Percentiles rank a stretch among this genome's conserved stretches.
Evolutionary conservation across 164 flowering plant genomes (phyloP).

Genomic region (Akebia trifoliata): DNA sequence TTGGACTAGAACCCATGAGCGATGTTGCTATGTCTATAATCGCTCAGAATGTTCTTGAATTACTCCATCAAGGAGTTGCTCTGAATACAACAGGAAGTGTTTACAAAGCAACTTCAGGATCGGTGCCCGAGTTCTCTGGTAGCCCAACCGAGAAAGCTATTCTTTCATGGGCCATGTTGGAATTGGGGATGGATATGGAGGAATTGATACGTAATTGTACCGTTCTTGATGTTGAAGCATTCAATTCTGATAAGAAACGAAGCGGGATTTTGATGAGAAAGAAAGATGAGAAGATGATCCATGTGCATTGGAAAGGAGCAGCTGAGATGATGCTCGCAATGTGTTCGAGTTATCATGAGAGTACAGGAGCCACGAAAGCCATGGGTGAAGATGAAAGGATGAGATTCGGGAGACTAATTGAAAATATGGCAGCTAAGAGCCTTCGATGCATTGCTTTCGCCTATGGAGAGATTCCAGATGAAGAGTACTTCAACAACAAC

Average conservation of each 20-base stretch:
- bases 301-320: slow-evolving; percentile 69
- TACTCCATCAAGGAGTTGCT: slow-evolving; percentile 45
- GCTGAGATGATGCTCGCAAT: slow-evolving; percentile 55
- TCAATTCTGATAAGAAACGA: slow-evolving; percentile 56
- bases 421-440: slow-evolving; percentile 57
- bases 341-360: slow-evolving; percentile 45
- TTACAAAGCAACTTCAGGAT: slow-evolving; percentile 15
- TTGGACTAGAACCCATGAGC: slow-evolving; percentile 38
- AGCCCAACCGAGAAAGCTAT: slow-evolving; percentile 64
- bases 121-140: slow-evolving; percentile 38
- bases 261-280: slow-evolving; percentile 40
- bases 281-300: slow-evolving; percentile 16
- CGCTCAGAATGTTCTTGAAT: slow-evolving; percentile 24
- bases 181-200: slow-evolving; percentile 37
- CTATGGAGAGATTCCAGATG: slow-evolving; percentile 22
- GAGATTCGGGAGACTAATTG: slow-evolving; percentile 30
- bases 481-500: not conserved
- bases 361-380: slow-evolving; percentile 22
- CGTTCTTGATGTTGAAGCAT: slow-evolving; percentile 46
- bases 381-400: slow-evolving; percentile 20
- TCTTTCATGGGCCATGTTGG: slow-evolving; percentile 46
- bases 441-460: slow-evolving; percentile 68
- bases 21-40: slow-evolving; percentile 6
- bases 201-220: slow-evolving; percentile 17
- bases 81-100: slow-evolving; percentile 49